phyloP scores from a whole-genome alignment of 2,329 filamentous ascomycete species.

The Helicocarpus griseus region DNA sequence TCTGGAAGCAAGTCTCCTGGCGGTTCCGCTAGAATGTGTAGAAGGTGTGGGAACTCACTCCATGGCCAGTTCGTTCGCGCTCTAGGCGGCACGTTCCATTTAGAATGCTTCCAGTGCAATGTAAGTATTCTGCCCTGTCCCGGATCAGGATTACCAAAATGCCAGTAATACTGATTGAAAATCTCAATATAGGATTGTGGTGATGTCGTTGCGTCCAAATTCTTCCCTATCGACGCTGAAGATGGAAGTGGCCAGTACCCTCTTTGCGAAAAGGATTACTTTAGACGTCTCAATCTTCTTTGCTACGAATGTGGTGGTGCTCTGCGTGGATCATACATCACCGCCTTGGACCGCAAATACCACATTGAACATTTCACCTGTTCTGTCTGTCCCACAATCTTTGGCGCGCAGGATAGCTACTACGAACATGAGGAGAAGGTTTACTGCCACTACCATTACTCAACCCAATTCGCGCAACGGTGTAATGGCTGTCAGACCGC shows the following conservation, averaged over 20 bases:
- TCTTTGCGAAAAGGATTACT: conserved; percentile 96
- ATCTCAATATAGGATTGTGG: conserved; percentile 76
- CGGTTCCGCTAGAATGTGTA: conserved; percentile 49
- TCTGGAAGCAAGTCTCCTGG: conserved; percentile 25
- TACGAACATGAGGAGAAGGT: conserved; percentile 96
- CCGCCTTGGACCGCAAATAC: conserved; percentile 93
- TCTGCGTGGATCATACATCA: conserved; percentile 93
- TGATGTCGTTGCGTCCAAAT: conserved; percentile 95
- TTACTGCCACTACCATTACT: conserved; percentile 98
- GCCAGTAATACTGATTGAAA: conserved; percentile 6
- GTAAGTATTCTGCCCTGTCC: conserved; percentile 45
- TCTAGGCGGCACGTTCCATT: conserved; percentile 83
- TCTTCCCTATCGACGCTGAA: conserved; percentile 93
- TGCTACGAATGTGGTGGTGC: conserved; percentile 90
- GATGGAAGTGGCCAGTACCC: conserved; percentile 77
- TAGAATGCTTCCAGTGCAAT: conserved; percentile 96
- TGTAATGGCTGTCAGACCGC: conserved; percentile 96
- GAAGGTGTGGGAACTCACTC: conserved; percentile 78
- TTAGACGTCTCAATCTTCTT: conserved; percentile 78
- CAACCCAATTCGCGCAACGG: conserved; percentile 88
- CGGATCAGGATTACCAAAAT: conserved; percentile 9
- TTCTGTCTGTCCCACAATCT: conserved; percentile 93
- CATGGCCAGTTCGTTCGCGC: conserved; percentile 95
- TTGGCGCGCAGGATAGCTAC: conserved; percentile 95
- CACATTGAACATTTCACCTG: conserved; percentile 99